phyloP scores from a whole-genome alignment of 768 basidiomycete species.

The Lactarius vividus region DNA sequence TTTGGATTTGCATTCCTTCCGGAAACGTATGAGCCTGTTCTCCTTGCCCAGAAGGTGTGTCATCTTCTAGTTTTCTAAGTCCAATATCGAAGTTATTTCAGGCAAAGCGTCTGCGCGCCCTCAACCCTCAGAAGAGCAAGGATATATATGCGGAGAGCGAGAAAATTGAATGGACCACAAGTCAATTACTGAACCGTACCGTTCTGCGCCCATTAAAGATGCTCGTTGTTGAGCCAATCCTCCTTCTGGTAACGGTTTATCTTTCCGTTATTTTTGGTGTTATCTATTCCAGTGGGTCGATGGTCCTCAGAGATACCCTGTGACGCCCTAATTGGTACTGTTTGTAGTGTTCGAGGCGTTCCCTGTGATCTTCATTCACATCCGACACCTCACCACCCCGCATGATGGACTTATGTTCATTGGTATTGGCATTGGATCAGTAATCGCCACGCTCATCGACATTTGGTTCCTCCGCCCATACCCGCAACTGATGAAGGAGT shows the following conservation, averaged over 20 bases:
- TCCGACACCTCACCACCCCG: neutral
- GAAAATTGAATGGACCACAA: neutral
- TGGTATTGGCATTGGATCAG: conserved; percentile 14
- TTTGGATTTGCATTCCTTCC: conserved; percentile 27
- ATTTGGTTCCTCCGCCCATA: conserved; percentile 1
- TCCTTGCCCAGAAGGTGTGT: conserved; percentile 21
- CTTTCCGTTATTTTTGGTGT: conserved; percentile 22
- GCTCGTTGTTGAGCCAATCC: conserved; percentile 33
- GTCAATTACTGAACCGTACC: conserved; percentile 31
- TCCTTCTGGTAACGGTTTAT: conserved; percentile 23
- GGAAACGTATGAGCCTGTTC: conserved; percentile 28
- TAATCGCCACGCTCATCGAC: neutral
- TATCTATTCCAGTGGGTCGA: conserved; percentile 19
- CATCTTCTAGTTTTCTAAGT: neutral
- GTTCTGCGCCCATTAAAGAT: conserved; percentile 35
- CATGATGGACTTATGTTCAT: conserved; percentile 17
- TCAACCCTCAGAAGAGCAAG: neutral
- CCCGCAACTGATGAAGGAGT: conserved; percentile 3
- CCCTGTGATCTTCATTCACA: conserved; percentile 14
- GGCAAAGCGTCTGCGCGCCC: conserved; percentile 9
- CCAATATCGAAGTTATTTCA: neutral
- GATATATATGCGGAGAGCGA: conserved; percentile 11
- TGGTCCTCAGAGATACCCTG: neutral
- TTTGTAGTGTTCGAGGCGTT: conserved; percentile 17
- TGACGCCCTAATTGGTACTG: neutral